Percentiles rank a stretch among this genome's conserved stretches.
Conservation (phyloP, 257 asterid species). For the Plectranthus barbatus region DNA sequence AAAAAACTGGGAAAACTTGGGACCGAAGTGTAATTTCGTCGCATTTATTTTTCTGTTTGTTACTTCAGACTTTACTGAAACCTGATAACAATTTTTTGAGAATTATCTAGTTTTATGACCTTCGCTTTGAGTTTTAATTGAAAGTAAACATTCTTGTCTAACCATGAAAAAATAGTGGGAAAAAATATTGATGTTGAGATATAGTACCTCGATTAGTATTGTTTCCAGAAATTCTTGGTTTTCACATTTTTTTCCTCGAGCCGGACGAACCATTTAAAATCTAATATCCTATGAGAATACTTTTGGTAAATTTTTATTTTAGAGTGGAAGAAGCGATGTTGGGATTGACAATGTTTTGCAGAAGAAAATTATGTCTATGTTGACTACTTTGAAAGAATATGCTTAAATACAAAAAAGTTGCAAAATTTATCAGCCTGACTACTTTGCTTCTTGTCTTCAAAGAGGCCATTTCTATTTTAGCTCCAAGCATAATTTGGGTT, state of each 20-base stretch:
- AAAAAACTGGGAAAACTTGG: slow-evolving; percentile 65
- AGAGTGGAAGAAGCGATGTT: background rate
- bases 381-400: background rate
- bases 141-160: background rate
- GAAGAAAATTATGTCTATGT: background rate
- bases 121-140: background rate
- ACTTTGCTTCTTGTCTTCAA: too few relatives aligned
- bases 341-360: background rate
- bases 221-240: background rate
- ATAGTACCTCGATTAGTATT: background rate
- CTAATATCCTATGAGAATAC: background rate
- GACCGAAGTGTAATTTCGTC: slow-evolving; percentile 68
- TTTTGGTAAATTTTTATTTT: too few relatives aligned
- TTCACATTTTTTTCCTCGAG: too few relatives aligned
- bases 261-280: too few relatives aligned
- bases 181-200: background rate
- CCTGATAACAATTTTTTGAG: background rate
- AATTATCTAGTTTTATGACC: background rate
- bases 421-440: background rate
- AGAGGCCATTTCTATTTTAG: background rate
- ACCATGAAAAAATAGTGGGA: background rate
- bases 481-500: background rate
- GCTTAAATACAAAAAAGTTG: background rate
- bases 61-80: background rate
- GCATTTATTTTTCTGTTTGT: background rate